Percentiles rank a stretch among this genome's conserved stretches.
phyloP scores from a whole-genome alignment of 768 basidiomycete species.

The Pulveroboletus ravenelii region DNA sequence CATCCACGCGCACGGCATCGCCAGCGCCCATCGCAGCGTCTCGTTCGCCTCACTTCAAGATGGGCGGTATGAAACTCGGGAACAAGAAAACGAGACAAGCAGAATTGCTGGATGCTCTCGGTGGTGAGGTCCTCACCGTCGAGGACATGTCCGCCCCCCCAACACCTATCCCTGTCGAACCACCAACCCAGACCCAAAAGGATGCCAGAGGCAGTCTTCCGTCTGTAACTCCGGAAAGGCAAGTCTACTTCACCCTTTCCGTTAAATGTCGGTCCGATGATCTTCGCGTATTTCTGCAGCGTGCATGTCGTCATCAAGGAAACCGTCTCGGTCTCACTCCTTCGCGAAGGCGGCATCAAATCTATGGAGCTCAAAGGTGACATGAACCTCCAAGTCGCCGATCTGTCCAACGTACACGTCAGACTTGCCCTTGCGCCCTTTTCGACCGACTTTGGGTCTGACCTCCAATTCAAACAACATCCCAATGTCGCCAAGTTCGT shows the following conservation, averaged over 20 bases:
- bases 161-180: conserved; percentile 45
- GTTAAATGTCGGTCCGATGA: not conserved
- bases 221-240: conserved; percentile 76
- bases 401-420: conserved; percentile 67
- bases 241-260: conserved; percentile 3
- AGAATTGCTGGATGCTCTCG: conserved; percentile 83
- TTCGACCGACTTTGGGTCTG: conserved; percentile 55
- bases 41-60: conserved; percentile 85
- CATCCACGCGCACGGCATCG: conserved; percentile 40
- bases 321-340: conserved; percentile 69
- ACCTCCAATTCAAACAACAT: conserved; percentile 94
- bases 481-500: conserved; percentile 88
- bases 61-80: conserved; percentile 94
- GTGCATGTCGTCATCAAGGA: conserved; percentile 87
- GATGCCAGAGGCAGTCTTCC: conserved; percentile 63
- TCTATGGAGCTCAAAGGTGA: conserved; percentile 92
- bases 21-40: conserved; percentile 41
- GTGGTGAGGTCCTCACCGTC: conserved; percentile 63
- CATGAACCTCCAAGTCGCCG: conserved; percentile 85
- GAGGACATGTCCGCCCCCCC: conserved; percentile 48
- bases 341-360: conserved; percentile 88
- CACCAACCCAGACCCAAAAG: conserved; percentile 40
- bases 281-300: conserved; percentile 36
- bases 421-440: conserved; percentile 59
- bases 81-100: conserved; percentile 88